These are phyloP conservation scores for Magnolia changhungtana DNA, from an alignment of 164 flowering plant species.

Conservation along the genomic window DNA sequence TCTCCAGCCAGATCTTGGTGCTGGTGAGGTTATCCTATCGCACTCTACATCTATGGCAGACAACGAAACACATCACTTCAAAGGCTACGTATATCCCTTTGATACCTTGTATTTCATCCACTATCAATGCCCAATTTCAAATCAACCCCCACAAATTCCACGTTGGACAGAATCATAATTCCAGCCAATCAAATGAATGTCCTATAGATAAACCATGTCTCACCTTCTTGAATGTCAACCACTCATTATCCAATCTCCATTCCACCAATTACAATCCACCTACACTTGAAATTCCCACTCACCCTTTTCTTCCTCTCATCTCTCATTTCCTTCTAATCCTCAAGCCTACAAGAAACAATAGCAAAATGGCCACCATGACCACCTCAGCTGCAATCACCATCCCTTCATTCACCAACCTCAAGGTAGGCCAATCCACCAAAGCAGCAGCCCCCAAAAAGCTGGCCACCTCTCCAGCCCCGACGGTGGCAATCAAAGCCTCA, in stretches of 20 bases:
- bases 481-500: slow-evolving; percentile 44
- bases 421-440: slow-evolving; percentile 23
- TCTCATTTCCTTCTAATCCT: neutral
- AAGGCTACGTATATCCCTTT: no score
- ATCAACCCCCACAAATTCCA: slow-evolving; percentile 19
- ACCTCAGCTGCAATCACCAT: slow-evolving; percentile 66
- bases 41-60: no score
- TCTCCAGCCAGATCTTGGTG: no score
- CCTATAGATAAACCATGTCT: slow-evolving; percentile 26
- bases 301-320: slow-evolving; percentile 6
- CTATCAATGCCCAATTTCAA: no score
- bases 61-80: no score
- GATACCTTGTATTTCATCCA: no score
- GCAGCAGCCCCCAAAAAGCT: slow-evolving; percentile 22
- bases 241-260: slow-evolving; percentile 23
- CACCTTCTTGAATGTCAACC: slow-evolving; percentile 12
- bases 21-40: no score
- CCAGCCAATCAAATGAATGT: slow-evolving; percentile 37
- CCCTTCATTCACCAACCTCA: slow-evolving; percentile 76
- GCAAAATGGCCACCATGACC: slow-evolving; percentile 51
- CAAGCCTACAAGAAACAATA: neutral
- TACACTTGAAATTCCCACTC: slow-evolving; percentile 7
- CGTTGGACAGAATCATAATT: slow-evolving; percentile 25
- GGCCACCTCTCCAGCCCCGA: slow-evolving; percentile 29
- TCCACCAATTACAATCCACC: slow-evolving; percentile 22